Base-by-base conservation (phyloP, 768 basidiomycete genomes). In the Phaeotremella skinneri region DNA sequence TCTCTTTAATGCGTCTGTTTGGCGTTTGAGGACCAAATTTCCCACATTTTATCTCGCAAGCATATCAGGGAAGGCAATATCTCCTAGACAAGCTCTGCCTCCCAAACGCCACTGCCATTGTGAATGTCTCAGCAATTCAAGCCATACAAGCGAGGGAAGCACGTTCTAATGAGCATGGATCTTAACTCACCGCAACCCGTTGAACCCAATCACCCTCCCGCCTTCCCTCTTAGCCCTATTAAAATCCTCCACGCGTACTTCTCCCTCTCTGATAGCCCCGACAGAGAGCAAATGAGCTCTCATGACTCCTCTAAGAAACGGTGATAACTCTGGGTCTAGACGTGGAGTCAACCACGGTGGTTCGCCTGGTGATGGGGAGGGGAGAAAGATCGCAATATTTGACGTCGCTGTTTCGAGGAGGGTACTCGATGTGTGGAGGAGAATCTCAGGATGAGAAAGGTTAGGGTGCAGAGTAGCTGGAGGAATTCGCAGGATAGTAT, bases 341-440 rank as follows among this genome's bases (percentile, higher is more conserved):
- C 53, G 13, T 1, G 72, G 69, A 0, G 72, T 71, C 2, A 65
- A 34, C 69, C 69, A 73, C 31, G 55, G 20, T 16, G 53, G 30
- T 9, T 30, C 21, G 30, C 27, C 20, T 11, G 62, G 39, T 17
- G 41, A 23, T 4, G 67, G 48, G 3, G 52, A 16, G 21, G 56
- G 50, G n/a, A 73, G n/a, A n/a, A n/a, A n/a, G n/a, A n/a, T 42
- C 9, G 72, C 72, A 29, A 71, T 66, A 45, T 74, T 74, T 0
- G 72, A 71, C 1, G 72, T 74, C 27, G 56, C 54, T 3, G 67
- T 67, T 55, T 74, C 72, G 23, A 70, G 63, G 5, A 74, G 21
- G 37, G 57, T 48, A 0, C 37, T 49, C 2, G 23, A 2, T 2
- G 69, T 71, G 41, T 69, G 72, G 1, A 74, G 49, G 2, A 74